Evolutionary conservation across 106 monocot species (phyloP).

Genomic region (Platanthera zijinensis): DNA sequence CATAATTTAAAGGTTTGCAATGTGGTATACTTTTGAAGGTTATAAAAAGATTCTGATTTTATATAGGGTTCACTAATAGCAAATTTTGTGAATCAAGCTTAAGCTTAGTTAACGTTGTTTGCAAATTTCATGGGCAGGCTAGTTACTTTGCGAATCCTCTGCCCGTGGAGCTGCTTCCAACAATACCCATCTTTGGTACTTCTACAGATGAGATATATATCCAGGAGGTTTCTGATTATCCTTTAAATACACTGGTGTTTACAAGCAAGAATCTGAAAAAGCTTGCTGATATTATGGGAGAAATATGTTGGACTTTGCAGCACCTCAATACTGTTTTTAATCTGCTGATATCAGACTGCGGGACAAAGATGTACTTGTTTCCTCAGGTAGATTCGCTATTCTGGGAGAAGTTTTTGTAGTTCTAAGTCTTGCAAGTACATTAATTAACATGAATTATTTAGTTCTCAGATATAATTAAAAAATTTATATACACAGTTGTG

Average conservation of each 20-base stretch:
- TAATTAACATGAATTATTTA: not conserved
- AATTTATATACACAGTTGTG: not conserved
- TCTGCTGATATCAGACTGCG: constrained; percentile 49
- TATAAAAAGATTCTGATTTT: not conserved
- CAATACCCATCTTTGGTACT: constrained; percentile 18
- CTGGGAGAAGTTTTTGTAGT: not conserved
- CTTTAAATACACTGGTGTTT: constrained; percentile 46
- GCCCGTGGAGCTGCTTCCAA: constrained; percentile 40
- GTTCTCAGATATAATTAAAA: not conserved
- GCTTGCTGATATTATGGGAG: constrained; percentile 23
- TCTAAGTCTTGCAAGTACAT: not conserved
- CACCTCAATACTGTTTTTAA: constrained; percentile 26
- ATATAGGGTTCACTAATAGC: not conserved
- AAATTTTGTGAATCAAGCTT: not conserved
- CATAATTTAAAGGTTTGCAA: no score
- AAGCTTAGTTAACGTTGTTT: not conserved
- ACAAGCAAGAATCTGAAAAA: constrained; percentile 21
- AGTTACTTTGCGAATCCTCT: constrained; percentile 54
- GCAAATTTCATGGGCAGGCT: constrained; percentile 25
- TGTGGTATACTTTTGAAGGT: no score
- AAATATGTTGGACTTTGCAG: constrained; percentile 37
- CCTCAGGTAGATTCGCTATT: constrained; percentile 45
- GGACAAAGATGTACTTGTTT: constrained; percentile 63
- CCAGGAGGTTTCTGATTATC: constrained; percentile 46
- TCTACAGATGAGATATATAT: constrained; percentile 17